Evolutionary conservation across 2,329 filamentous ascomycete genomes (phyloP).

Genomic region (Fusarium mundagurra): DNA sequence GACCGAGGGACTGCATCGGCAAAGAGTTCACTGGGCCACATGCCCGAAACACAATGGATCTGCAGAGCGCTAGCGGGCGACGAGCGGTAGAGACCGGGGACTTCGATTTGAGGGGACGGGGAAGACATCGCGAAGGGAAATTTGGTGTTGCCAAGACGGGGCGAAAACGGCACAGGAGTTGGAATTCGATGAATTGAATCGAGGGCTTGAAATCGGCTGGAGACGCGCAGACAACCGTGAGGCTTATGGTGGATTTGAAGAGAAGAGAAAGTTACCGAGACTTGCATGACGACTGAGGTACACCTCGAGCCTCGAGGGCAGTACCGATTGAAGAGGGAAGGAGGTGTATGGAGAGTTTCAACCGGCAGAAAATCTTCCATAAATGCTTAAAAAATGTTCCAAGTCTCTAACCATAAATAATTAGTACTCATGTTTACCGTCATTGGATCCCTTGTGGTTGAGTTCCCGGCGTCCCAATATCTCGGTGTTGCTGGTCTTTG

Average conservation of each 20-base stretch:
- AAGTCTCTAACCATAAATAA: rapidly evolving
- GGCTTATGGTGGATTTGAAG: neutral
- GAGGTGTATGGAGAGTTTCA: neutral
- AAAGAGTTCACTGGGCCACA: neutral
- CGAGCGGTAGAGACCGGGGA: neutral
- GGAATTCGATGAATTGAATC: neutral
- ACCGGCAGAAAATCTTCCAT: neutral
- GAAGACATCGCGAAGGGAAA: neutral
- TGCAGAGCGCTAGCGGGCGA: neutral
- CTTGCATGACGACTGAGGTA: neutral
- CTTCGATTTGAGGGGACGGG: neutral
- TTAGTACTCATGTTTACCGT: neutral
- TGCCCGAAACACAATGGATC: neutral
- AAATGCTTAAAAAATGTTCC: neutral
- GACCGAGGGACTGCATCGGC: neutral
- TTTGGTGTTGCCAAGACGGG: neutral
- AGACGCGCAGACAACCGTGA: neutral
- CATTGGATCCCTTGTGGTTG: neutral
- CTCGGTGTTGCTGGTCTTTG: neutral
- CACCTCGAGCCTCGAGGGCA: neutral
- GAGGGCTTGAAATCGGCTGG: neutral
- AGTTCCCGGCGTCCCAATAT: neutral
- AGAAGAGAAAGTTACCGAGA: neutral
- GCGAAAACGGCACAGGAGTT: neutral
- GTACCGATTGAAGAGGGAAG: neutral